These are phyloP conservation scores for Mortierella hygrophila DNA, from an alignment of 192 early-diverging fungal species.

Conservation along the genomic window DNA sequence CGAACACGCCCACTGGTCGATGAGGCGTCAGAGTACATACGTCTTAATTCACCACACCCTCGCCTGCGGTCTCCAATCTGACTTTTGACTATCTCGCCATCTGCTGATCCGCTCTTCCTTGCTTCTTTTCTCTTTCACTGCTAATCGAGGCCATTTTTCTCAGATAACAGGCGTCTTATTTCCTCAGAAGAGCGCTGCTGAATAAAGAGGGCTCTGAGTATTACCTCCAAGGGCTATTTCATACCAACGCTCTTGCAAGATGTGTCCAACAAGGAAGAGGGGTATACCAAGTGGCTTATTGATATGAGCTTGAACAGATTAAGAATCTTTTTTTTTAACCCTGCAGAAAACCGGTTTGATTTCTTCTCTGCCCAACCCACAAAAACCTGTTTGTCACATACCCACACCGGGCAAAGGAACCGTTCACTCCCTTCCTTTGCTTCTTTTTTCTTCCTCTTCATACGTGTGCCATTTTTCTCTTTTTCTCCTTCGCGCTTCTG, in stretches of 20 bases:
- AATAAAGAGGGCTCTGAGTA: neutral
- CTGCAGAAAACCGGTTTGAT: slow-evolving; percentile 5
- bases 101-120: too few species aligned
- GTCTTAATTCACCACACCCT: neutral
- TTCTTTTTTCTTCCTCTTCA: neutral
- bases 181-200: neutral
- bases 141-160: too few species aligned
- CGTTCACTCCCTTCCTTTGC: neutral
- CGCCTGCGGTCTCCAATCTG: too few species aligned
- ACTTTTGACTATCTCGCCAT: too few species aligned
- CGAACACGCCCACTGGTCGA: neutral
- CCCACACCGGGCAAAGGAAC: too few species aligned
- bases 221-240: neutral
- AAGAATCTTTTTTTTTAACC: neutral
- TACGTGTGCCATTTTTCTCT: too few species aligned
- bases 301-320: neutral
- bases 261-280: neutral
- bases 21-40: neutral
- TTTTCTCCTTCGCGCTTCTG: too few species aligned
- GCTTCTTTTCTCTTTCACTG: too few species aligned
- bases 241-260: neutral
- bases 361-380: neutral
- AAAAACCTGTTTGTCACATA: slow-evolving; percentile 2
- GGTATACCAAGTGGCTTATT: neutral
- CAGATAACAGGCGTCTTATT: neutral